Evolutionary conservation across 495 filamentous ascomycete species (phyloP), one percentile per base, ranked within the genome.

Genomic region (Penicillium bovifimosum): DNA sequence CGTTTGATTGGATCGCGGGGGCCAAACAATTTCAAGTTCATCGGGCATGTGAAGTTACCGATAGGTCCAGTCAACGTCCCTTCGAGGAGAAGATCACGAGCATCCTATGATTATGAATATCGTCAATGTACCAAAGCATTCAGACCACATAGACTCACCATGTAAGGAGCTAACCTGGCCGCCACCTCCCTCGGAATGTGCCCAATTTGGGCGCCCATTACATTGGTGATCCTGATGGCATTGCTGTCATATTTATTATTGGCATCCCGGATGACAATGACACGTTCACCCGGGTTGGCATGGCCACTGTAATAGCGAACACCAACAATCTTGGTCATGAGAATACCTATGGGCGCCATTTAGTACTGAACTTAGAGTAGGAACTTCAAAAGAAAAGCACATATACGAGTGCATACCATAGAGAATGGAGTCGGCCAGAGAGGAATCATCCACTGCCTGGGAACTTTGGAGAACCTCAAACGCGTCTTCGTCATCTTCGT

Each of bases 151-250:
- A 10, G 3, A 39, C 57, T 47, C 58, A 82, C 86, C 60, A 96
- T 77, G 59, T 89, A 91, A 1, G 76, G 79, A 0, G 88, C 86
- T 20, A 96, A 72, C 63, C 87, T 91, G 10, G 72, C 68, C 2
- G 85, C 88, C 26, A 88, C 62, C 0, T 48, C 63, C 11, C 80
- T 70, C 2, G 87, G 85, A 35, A 96, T 77, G 65, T 96, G 88
- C 3, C 91, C 91, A 52, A 96, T 86, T 59, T 95, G 90, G 3
- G 52, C 64, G 17, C 84, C 77, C 66, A 86, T 80, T n/a, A 90
- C 87, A 67, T 95, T 96, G 53, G 86, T 74, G 2, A 93, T 79
- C 6, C 82, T 81, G 43, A 96, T 87, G 2, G 90, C 90, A 72
- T 95, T 95, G 3, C 62, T 52, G 59, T 93, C 89, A 59, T 87